These are phyloP conservation scores for Xylaria nigripes DNA, from an alignment of 495 filamentous ascomycete species.

Conservation along the genomic window DNA sequence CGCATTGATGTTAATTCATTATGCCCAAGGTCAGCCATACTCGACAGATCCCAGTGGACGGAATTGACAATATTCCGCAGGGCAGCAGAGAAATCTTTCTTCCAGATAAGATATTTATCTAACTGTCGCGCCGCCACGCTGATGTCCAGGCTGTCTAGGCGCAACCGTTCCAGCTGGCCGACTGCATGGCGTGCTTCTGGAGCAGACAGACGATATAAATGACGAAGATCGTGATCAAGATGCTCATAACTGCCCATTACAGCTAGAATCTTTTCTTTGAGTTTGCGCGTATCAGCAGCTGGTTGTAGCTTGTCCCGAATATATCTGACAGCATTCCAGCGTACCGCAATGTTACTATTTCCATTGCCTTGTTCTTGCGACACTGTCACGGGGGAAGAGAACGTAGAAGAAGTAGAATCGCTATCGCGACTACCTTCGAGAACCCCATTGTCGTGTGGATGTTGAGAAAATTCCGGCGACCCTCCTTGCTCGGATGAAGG, in stretches of 20 bases:
- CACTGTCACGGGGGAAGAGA: neutral
- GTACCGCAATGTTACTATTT: neutral
- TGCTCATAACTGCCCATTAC: neutral
- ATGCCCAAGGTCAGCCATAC: too few relatives aligned
- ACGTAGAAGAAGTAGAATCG: neutral
- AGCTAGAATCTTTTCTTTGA: slow-evolving; percentile 15
- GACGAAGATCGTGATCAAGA: slow-evolving; percentile 9
- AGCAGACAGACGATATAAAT: slow-evolving; percentile 9
- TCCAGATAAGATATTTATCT: slow-evolving; percentile 20
- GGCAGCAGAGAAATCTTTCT: slow-evolving; percentile 2
- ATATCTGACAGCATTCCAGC: neutral
- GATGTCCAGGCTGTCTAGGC: slow-evolving; percentile 2
- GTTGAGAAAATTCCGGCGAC: neutral
- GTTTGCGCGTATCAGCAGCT: neutral
- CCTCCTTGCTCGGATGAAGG: neutral
- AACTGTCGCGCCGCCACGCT: slow-evolving; percentile 5
- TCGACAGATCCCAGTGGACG: neutral
- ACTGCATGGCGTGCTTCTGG: slow-evolving; percentile 16
- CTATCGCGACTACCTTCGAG: neutral
- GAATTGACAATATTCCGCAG: neutral
- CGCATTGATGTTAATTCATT: slow-evolving; percentile 23
- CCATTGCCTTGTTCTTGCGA: neutral
- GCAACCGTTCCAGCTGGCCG: slow-evolving; percentile 15
- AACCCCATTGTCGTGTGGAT: neutral
- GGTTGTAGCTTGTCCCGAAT: neutral